A percentile compares a stretch with the other conserved stretches of the same genome.
phyloP scores from a whole-genome alignment of 495 filamentous ascomycete genomes.

The Neurospora sp. region DNA sequence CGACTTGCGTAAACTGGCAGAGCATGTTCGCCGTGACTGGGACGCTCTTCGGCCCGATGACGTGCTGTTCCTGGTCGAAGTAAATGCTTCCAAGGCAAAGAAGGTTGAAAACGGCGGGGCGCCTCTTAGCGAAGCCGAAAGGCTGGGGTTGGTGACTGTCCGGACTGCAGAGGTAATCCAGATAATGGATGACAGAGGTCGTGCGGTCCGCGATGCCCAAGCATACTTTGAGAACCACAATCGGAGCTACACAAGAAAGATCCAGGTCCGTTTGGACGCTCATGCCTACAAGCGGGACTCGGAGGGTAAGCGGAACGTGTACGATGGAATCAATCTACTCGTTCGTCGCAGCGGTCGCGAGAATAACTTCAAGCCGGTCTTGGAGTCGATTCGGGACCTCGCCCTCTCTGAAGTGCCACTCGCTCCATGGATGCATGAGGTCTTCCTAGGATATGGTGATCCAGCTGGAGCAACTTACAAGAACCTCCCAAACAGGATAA shows the following conservation, averaged over 20 bases:
- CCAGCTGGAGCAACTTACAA: constrained; percentile 80
- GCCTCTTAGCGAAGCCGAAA: constrained; percentile 41
- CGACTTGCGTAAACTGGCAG: constrained; percentile 68
- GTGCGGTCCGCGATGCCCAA: constrained; percentile 51
- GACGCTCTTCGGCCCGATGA: constrained; percentile 82
- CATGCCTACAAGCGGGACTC: constrained; percentile 70
- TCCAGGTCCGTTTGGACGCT: constrained; percentile 76
- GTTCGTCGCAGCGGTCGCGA: constrained; percentile 77
- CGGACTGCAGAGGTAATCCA: constrained; percentile 82
- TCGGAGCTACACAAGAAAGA: constrained; percentile 45
- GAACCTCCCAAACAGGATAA: constrained; percentile 65
- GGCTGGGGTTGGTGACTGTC: constrained; percentile 55
- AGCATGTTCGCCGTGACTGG: constrained; percentile 76
- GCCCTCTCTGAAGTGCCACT: constrained; percentile 77
- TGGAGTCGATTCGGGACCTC: constrained; percentile 82
- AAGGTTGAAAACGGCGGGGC: constrained; percentile 45
- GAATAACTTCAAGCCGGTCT: constrained; percentile 93
- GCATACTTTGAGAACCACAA: constrained; percentile 33
- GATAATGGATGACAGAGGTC: constrained; percentile 79
- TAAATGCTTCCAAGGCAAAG: constrained; percentile 47
- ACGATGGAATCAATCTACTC: constrained; percentile 78
- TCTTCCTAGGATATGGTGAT: constrained; percentile 94
- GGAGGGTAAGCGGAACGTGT: constrained; percentile 67
- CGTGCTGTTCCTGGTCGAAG: constrained; percentile 75
- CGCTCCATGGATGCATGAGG: constrained; percentile 88